Evolutionary conservation across 169 alveolate genomes (phyloP), one percentile per base, ranked within the genome.

Genomic region (Cytauxzoon felis): DNA sequence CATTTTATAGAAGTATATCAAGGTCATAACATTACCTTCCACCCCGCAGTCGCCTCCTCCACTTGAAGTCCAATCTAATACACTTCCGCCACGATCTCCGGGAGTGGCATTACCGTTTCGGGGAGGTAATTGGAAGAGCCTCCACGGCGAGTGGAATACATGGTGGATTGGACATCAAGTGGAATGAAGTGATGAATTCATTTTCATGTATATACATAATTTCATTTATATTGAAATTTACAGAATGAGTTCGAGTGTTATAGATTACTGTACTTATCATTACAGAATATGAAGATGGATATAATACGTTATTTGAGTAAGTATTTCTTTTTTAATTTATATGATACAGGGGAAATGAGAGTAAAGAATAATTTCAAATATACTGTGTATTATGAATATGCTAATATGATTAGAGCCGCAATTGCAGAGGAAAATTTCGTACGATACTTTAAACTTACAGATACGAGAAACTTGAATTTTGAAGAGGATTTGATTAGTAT

Each of bases 221-320:
- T 45, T 16, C 63, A 30, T 13, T 30, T 5, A 16, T 62, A 62
- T 26, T 11, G 3, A n/a, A 24, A 5, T 21, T 45, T 59, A 19
- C n/a, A 61, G 68, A 21, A 16, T 26, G 91, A 83, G 27, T 83
- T 83, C 45, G 70, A 73, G 9, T 66, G 87, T 27, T 83, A 83
- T 43, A 68, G 57, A 34, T 40, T 81, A 30, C 40, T 83, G 53
- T 83, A 83, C 78, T 66, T 83, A 8, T 38, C 91, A 42, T 53
- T 83, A 58, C 91, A 83, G 60, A 79, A 83, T 47, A 83, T 81
- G 90, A 78, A 70, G 13, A 75, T 75, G 85, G 85, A 36, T 34
- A 29, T 53, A 6, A 32, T 75, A 33, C 58, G 85, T 18, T 64
- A 75, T 66, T 32, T 75, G 18, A 59, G 72, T 51, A 36, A 16